phyloP scores from a whole-genome alignment of 129 eudicot species.

The Erigeron canadensis region DNA sequence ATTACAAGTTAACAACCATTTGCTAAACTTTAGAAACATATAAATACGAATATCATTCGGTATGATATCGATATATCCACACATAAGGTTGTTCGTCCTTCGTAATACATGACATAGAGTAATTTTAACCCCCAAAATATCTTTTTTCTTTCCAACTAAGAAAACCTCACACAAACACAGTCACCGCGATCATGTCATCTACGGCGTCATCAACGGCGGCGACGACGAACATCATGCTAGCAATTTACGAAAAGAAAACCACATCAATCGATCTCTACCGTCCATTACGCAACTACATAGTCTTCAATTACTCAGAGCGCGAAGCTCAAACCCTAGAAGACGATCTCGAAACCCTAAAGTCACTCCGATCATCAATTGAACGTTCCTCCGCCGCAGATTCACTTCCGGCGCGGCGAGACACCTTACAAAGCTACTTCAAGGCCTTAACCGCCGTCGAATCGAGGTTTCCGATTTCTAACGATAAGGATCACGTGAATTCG shows the following conservation, averaged over 20 bases:
- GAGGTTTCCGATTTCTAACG: slow-evolving; percentile 83
- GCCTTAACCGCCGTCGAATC: slow-evolving; percentile 82
- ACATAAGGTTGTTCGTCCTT: too few species aligned
- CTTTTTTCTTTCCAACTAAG: too few species aligned
- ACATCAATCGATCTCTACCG: slow-evolving; percentile 69
- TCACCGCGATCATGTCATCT: slow-evolving; percentile 53
- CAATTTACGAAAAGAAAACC: slow-evolving; percentile 89
- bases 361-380: slow-evolving; percentile 56
- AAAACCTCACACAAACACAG: neutral
- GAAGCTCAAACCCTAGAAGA: slow-evolving; percentile 93
- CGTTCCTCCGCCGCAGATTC: slow-evolving; percentile 52
- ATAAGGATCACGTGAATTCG: slow-evolving; percentile 69
- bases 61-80: too few species aligned
- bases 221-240: slow-evolving; percentile 74
- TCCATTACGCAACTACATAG: slow-evolving; percentile 90
- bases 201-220: slow-evolving; percentile 66
- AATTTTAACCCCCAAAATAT: too few species aligned
- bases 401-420: slow-evolving; percentile 77
- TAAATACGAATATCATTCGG: too few species aligned
- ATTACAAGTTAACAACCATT: too few species aligned
- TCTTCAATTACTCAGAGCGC: slow-evolving; percentile 85
- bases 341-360: slow-evolving; percentile 82
- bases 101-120: too few species aligned
- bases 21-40: too few species aligned
- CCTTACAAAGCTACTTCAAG: slow-evolving; percentile 63